phyloP scores from a whole-genome alignment of 2,329 filamentous ascomycete genomes.

The Aureobasidium sp. region DNA sequence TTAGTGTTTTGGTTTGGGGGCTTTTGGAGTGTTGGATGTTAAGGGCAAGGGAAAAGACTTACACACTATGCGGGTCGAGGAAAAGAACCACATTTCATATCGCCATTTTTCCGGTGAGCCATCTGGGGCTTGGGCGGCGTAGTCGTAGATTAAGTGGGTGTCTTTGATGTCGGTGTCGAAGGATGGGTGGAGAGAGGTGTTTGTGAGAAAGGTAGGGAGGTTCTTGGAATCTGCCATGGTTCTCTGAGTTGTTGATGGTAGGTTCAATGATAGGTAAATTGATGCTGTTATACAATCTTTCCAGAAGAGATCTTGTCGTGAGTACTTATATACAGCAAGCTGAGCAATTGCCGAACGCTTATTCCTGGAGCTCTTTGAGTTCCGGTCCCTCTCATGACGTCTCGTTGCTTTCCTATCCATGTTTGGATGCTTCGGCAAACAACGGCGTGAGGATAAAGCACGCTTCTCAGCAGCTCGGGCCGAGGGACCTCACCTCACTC shows the following conservation, averaged over 20 bases:
- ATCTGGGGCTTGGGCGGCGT: constrained; percentile 37
- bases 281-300: no score
- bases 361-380: background rate
- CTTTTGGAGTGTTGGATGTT: background rate
- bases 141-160: constrained; percentile 51
- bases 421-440: background rate
- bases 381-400: background rate
- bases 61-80: constrained; percentile 38
- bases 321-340: background rate
- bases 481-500: background rate
- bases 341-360: background rate
- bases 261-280: background rate
- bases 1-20: background rate
- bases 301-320: background rate
- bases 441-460: background rate
- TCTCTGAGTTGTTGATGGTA: background rate
- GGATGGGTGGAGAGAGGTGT: constrained; percentile 20
- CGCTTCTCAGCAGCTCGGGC: background rate
- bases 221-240: background rate
- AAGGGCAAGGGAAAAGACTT: background rate
- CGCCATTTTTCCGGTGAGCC: constrained; percentile 51
- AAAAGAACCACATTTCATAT: constrained; percentile 55
- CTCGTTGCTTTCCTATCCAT: background rate
- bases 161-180: constrained; percentile 47
- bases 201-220: constrained; percentile 19